Evolutionary conservation across 768 basidiomycete species (phyloP).

Genomic region (Auriscalpium microsporum): DNA sequence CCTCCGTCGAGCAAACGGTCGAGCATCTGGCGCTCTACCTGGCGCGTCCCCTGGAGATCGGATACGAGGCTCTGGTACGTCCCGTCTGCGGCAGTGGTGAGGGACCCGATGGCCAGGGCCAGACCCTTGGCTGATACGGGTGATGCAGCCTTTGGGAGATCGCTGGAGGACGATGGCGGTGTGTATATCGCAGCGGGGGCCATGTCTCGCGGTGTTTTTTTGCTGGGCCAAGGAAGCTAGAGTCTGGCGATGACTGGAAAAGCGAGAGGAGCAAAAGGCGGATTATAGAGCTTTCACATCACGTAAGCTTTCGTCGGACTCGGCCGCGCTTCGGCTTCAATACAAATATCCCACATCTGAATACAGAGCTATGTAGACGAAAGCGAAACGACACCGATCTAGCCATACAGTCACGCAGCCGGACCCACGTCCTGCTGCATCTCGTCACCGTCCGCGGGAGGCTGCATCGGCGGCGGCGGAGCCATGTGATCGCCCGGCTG

Average conservation of each 20-base stretch:
- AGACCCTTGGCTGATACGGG: conserved; percentile 32
- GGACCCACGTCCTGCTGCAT: conserved; percentile 11
- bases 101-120: conserved; percentile 70
- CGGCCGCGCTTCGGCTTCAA: not conserved
- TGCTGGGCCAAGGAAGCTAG: not conserved
- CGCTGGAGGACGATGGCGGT: not conserved
- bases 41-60: conserved; percentile 42
- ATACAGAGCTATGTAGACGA: not conserved
- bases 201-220: conserved; percentile 30
- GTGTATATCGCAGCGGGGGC: conserved; percentile 49
- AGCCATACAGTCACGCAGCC: conserved; percentile 5
- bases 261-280: not conserved
- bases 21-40: conserved; percentile 72
- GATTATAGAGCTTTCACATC: not conserved
- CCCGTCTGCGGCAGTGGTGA: conserved; percentile 70
- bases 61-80: conserved; percentile 66
- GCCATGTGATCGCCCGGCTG: conserved; percentile 9
- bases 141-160: conserved; percentile 12
- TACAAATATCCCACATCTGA: too few species aligned
- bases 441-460: conserved; percentile 7
- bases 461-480: conserved; percentile 12
- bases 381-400: not conserved
- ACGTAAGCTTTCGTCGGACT: not conserved
- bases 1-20: conserved; percentile 79
- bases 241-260: not conserved